These are phyloP conservation scores for Tulasnella sp. DNA, from an alignment of 768 basidiomycete genomes.

Conservation along the genomic window DNA sequence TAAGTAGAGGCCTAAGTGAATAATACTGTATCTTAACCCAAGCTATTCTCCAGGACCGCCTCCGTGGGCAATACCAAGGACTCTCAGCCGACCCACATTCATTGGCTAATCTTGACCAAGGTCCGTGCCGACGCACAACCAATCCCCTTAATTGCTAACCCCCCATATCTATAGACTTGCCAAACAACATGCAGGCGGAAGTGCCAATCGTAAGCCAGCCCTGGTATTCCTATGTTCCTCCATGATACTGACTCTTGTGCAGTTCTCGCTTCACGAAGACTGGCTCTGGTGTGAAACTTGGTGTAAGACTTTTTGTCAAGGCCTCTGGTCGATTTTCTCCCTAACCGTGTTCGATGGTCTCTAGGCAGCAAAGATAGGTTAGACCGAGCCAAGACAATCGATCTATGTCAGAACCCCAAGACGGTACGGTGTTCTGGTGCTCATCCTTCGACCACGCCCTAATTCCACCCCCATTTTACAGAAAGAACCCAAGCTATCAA, in stretches of 20 bases:
- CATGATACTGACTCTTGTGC: slow-evolving; percentile 18
- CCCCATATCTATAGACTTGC: slow-evolving; percentile 64
- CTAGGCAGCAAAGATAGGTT: slow-evolving; percentile 81
- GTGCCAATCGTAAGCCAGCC: slow-evolving; percentile 82
- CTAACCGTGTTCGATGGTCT: background rate
- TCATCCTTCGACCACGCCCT: background rate
- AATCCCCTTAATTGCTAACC: background rate
- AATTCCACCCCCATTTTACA: slow-evolving; percentile 44
- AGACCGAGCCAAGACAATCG: slow-evolving; percentile 83
- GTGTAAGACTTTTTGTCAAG: slow-evolving; percentile 60
- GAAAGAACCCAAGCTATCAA: slow-evolving; percentile 96
- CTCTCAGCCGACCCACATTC: slow-evolving; percentile 95
- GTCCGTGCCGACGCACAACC: slow-evolving; percentile 45
- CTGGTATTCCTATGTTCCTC: background rate
- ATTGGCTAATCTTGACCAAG: slow-evolving; percentile 93
- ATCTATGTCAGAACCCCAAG: slow-evolving; percentile 94
- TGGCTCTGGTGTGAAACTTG: slow-evolving; percentile 99
- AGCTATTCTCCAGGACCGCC: slow-evolving; percentile 65
- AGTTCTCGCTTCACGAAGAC: slow-evolving; percentile 88
- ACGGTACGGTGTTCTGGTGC: slow-evolving; percentile 59
- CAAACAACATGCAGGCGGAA: slow-evolving; percentile 89
- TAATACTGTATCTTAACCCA: slow-evolving; percentile 11
- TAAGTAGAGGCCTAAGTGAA: slow-evolving; percentile 42
- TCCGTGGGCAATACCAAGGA: slow-evolving; percentile 89
- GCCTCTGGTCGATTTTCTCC: background rate